Conservation (phyloP, 2,329 filamentous ascomycete genomes). For the Neopestalotiopsis rosae region DNA sequence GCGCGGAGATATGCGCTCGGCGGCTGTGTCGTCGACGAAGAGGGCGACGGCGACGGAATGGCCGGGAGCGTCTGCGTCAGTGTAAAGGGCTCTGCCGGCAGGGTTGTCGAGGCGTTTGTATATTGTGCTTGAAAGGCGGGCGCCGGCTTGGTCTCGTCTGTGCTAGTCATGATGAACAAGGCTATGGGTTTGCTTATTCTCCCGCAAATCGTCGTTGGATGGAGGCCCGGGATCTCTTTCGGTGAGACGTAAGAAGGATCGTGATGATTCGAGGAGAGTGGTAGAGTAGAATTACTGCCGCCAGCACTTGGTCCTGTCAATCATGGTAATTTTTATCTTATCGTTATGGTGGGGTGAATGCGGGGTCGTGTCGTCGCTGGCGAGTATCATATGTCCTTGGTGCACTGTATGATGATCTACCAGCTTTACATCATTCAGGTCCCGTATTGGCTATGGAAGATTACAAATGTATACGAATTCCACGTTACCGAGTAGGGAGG, state of each 20-base stretch:
- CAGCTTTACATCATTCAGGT: no score
- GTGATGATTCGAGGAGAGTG: background rate
- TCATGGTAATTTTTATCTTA: slow-evolving; percentile 10
- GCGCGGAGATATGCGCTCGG: slow-evolving; percentile 60
- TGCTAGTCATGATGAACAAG: slow-evolving; percentile 9
- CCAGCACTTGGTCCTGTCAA: no score
- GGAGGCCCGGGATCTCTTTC: background rate
- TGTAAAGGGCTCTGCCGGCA: slow-evolving; percentile 53
- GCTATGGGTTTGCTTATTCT: background rate
- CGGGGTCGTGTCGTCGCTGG: background rate
- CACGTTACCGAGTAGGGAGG: no score
- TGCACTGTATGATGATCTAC: no score
- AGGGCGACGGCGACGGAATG: background rate
- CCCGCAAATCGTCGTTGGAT: background rate
- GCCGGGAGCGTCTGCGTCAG: slow-evolving; percentile 36
- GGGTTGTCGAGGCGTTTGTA: slow-evolving; percentile 61
- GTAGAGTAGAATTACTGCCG: no score
- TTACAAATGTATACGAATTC: no score
- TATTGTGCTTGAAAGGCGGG: slow-evolving; percentile 19
- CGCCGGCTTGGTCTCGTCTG: background rate
- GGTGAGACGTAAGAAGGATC: background rate
- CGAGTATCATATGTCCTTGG: no score
- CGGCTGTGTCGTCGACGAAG: slow-evolving; percentile 30
- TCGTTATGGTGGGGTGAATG: slow-evolving; percentile 5
- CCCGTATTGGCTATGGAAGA: no score